Conservation (phyloP, 192 early-diverging fungal genomes). For the Backusella macrospora region DNA sequence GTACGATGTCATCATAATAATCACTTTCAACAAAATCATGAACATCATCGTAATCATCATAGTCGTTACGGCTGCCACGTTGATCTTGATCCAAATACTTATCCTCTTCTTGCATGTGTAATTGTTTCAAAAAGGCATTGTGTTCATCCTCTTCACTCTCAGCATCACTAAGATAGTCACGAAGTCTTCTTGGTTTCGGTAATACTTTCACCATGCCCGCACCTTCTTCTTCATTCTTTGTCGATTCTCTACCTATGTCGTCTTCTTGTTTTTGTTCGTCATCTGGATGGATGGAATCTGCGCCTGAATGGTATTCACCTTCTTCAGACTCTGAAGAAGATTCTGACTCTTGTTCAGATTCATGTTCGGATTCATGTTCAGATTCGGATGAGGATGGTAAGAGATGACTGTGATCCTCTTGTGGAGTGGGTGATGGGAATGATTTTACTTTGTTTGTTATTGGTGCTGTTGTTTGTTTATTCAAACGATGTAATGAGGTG, state of each 20-base stretch:
- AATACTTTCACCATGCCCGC: neutral
- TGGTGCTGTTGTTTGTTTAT: neutral
- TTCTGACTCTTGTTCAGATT: neutral
- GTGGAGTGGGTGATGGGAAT: neutral
- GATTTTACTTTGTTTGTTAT: neutral
- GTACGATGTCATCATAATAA: neutral
- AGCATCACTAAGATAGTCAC: constrained; percentile 53
- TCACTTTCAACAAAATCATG: constrained; percentile 31
- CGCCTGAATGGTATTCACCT: constrained; percentile 36
- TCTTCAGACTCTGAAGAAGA: constrained; percentile 31
- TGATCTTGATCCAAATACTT: neutral
- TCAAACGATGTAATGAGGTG: no score
- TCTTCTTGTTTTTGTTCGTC: neutral
- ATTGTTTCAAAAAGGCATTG: constrained; percentile 51
- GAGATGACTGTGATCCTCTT: neutral
- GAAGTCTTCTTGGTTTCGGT: constrained; percentile 40
- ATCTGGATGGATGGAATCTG: constrained; percentile 29
- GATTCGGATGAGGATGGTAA: constrained; percentile 9
- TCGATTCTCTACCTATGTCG: neutral
- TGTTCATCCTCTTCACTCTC: constrained; percentile 44
- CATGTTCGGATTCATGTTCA: neutral
- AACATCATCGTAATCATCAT: neutral
- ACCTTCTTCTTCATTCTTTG: constrained; percentile 2
- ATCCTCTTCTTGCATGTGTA: constrained; percentile 42
- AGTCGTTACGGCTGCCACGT: neutral